Percentiles rank a stretch among this genome's conserved stretches.
Evolutionary conservation across 1,284 basidiomycete species (phyloP).

Genomic region (Apiotrichum mycotoxinovorans): DNA sequence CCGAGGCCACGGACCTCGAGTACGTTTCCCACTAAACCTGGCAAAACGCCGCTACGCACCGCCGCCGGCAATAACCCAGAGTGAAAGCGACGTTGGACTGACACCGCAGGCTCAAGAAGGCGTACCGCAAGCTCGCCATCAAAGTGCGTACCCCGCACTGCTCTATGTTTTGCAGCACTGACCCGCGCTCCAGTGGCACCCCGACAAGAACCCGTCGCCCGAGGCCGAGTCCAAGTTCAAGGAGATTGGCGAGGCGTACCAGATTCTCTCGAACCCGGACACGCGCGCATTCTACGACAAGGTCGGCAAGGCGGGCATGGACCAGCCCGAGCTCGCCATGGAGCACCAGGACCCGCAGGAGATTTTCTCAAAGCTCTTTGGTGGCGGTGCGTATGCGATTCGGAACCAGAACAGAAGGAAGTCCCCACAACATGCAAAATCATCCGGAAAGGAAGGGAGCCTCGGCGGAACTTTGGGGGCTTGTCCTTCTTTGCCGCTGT

Average conservation of each 20-base stretch:
- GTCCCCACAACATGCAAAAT: not conserved
- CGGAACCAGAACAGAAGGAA: too few relatives aligned
- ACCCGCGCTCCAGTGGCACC: slow-evolving; percentile 70
- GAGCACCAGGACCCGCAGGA: slow-evolving; percentile 84
- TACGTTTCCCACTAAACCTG: slow-evolving; percentile 17
- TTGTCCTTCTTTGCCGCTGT: too few relatives aligned
- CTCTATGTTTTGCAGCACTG: not conserved
- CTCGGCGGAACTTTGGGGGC: too few relatives aligned
- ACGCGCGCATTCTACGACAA: slow-evolving; percentile 88
- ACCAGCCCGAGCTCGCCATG: slow-evolving; percentile 37
- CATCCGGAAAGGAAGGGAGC: too few relatives aligned
- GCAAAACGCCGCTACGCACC: not conserved
- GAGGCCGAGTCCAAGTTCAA: slow-evolving; percentile 92
- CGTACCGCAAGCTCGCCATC: slow-evolving; percentile 92
- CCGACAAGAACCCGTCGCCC: slow-evolving; percentile 65
- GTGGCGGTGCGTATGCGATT: slow-evolving; percentile 64
- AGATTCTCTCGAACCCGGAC: slow-evolving; percentile 81
- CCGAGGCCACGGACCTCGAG: slow-evolving; percentile 48
- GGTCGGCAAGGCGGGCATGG: slow-evolving; percentile 66
- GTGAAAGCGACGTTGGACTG: not conserved
- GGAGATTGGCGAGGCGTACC: slow-evolving; percentile 89
- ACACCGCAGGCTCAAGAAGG: slow-evolving; percentile 70
- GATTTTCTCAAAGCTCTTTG: slow-evolving; percentile 89
- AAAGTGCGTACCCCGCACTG: slow-evolving; percentile 67
- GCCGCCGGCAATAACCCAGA: not conserved